A percentile compares a stretch with the other conserved stretches of the same genome.
Evolutionary conservation across 2,329 filamentous ascomycete genomes (phyloP).

Genomic region (Fusarium circinatum): DNA sequence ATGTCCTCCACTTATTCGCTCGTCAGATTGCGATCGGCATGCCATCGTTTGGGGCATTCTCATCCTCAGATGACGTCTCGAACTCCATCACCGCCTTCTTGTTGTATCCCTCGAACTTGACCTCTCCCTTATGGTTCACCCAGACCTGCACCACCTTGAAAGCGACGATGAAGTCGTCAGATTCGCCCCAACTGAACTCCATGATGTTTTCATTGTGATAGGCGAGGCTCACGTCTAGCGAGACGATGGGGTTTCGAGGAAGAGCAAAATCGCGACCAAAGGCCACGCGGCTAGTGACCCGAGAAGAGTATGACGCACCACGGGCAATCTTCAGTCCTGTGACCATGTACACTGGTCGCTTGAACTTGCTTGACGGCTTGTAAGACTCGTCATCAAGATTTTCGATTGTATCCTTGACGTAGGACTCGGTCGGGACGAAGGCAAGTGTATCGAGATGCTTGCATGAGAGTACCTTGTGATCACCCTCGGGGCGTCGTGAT

Average conservation of each 20-base stretch:
- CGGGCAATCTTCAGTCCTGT: neutral
- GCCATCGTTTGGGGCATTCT: neutral
- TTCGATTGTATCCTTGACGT: neutral
- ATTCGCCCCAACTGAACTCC: no score
- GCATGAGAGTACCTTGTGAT: fast-evolving
- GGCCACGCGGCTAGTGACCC: neutral
- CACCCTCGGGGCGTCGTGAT: neutral
- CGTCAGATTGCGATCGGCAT: neutral
- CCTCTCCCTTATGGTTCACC: no score
- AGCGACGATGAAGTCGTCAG: neutral
- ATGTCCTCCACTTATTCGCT: fast-evolving
- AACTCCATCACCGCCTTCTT: neutral
- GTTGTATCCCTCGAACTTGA: fast-evolving
- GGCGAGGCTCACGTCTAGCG: fast-evolving
- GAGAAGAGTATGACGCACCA: neutral
- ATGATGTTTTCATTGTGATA: no score
- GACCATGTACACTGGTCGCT: neutral
- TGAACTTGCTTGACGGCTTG: neutral
- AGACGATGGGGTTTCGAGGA: neutral
- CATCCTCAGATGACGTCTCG: fast-evolving
- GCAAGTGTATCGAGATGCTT: neutral
- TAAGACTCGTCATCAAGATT: fast-evolving
- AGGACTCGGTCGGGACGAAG: neutral
- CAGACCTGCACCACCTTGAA: no score
- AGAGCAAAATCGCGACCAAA: neutral